Base-by-base conservation (phyloP, 75 land plant genomes). In the Larix kaempferi region DNA sequence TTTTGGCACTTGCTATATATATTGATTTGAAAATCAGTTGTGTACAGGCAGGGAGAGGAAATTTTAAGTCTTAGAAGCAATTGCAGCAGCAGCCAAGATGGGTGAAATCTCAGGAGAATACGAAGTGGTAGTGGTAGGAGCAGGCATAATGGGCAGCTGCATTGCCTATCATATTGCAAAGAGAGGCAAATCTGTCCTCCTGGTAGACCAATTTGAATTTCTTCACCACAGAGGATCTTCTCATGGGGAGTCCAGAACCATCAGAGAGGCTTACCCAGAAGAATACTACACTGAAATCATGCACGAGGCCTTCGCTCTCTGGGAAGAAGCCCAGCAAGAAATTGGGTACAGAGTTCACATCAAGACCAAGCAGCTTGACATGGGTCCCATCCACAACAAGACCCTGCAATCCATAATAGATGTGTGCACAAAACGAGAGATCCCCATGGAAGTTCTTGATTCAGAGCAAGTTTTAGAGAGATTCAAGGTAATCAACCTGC, bases 171-270 rank as follows among this genome's bases (percentile, higher is more conserved):
- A 95, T 11, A 22, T 84, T 15, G 88, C 95, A 15, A 88, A 87
- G 78, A 80, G 89, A 19, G 91, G 90, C 72, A 78, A 52, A 41
- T 65, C 77, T 11, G 87, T 87, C 23, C 92, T 95, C 59, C 83
- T 94, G 1, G 82, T 95, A 3, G 98, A 95, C 87, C 95, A 86
- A 54, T 92, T 84, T 79, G 93, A 92, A 78, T 89, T 92, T 78
- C 83, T 95, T 19, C 98, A 95, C 83, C 89, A 84, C n/a, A n/a
- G 93, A 22, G 98, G 98, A 75, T 95, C 98, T 10, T 95, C 98
- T 60, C 98, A 95, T 72, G 98, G 95, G 73, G 95, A 95, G 71
- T 90, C 98, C 16, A 84, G 98, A 19, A 95, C 98, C 73, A 84
- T 91, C 58, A 88, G 98, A 7, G 77, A 85, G 29, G 89, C 94